Evolutionary conservation across 129 eudicot species (phyloP).

Genomic region (Flaveria bidentis): DNA sequence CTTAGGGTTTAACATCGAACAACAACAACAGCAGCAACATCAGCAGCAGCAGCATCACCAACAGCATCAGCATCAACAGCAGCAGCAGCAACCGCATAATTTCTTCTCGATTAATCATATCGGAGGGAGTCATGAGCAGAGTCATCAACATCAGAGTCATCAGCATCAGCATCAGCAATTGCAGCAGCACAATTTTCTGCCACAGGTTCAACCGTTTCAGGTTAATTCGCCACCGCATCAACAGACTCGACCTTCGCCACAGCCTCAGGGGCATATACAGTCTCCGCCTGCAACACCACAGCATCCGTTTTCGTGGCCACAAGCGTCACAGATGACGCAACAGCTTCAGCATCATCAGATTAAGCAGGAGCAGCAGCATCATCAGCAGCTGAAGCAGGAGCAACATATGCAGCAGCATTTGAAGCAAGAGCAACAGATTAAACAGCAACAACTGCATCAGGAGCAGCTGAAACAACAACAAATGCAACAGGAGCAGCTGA

Average conservation of each 20-base stretch:
- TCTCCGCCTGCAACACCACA: slow-evolving; percentile 27
- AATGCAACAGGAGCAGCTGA: neutral
- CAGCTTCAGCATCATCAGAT: neutral
- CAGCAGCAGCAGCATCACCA: slow-evolving; percentile 26
- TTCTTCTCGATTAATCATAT: slow-evolving; percentile 37
- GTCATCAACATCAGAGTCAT: slow-evolving; percentile 29
- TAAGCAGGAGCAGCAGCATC: slow-evolving; percentile 9
- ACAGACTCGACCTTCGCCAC: slow-evolving; percentile 18
- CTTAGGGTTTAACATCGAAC: slow-evolving; percentile 36
- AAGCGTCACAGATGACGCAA: slow-evolving; percentile 21
- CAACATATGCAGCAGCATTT: neutral
- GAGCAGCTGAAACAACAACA: neutral
- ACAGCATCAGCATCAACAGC: slow-evolving; percentile 27
- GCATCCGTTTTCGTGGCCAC: slow-evolving; percentile 27
- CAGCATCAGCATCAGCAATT: no score
- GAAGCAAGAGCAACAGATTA: no score
- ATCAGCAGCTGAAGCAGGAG: neutral
- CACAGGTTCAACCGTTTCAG: slow-evolving; percentile 36
- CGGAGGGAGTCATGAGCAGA: slow-evolving; percentile 29
- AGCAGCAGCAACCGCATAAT: slow-evolving; percentile 34
- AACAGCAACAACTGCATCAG: neutral
- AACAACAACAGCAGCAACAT: slow-evolving; percentile 25
- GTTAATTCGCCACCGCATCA: slow-evolving; percentile 18
- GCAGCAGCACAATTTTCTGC: slow-evolving; percentile 36
- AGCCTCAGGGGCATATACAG: slow-evolving; percentile 21